Evolutionary conservation across 2,329 filamentous ascomycete species (phyloP).

Genomic region (Graphilbum fragrans): DNA sequence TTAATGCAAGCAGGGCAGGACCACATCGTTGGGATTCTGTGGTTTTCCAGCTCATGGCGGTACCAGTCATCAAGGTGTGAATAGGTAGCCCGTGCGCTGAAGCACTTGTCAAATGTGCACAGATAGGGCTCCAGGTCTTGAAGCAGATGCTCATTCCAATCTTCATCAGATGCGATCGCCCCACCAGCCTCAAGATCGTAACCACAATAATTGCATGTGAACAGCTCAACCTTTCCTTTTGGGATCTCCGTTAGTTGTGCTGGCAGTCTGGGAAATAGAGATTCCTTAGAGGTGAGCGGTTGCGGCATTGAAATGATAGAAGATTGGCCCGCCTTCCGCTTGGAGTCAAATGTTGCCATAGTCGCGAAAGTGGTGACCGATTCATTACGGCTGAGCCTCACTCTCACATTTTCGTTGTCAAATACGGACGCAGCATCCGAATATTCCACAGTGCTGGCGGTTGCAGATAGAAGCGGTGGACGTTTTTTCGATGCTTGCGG

Average conservation of each 20-base stretch:
- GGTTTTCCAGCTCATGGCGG: conserved; percentile 9
- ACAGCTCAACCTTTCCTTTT: conserved; percentile 2
- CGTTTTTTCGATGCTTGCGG: not conserved
- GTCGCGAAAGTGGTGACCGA: conserved; percentile 7
- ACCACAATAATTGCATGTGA: conserved; percentile 10
- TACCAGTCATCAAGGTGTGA: conserved; percentile 9
- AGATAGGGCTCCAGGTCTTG: conserved; percentile 10
- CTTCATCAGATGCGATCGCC: conserved; percentile 5
- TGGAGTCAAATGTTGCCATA: conserved; percentile 5
- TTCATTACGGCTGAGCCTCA: not conserved
- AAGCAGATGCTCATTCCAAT: conserved; percentile 8
- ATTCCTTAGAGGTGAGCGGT: not conserved
- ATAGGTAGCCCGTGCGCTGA: conserved; percentile 8
- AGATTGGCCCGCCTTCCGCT: not conserved
- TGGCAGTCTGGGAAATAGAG: conserved; percentile 5
- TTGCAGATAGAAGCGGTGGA: conserved; percentile 2
- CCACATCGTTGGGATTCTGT: conserved; percentile 7
- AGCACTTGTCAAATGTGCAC: conserved; percentile 10
- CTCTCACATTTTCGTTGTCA: conserved; percentile 1
- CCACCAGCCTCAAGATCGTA: conserved; percentile 8
- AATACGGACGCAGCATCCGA: conserved; percentile 7
- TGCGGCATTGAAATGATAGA: not conserved
- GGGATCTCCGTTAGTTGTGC: conserved; percentile 2
- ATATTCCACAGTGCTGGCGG: conserved; percentile 2
- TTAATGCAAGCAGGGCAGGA: conserved; percentile 7